Evolutionary conservation across 1,284 basidiomycete genomes (phyloP).

Genomic region (Pisolithus thermaeus): DNA sequence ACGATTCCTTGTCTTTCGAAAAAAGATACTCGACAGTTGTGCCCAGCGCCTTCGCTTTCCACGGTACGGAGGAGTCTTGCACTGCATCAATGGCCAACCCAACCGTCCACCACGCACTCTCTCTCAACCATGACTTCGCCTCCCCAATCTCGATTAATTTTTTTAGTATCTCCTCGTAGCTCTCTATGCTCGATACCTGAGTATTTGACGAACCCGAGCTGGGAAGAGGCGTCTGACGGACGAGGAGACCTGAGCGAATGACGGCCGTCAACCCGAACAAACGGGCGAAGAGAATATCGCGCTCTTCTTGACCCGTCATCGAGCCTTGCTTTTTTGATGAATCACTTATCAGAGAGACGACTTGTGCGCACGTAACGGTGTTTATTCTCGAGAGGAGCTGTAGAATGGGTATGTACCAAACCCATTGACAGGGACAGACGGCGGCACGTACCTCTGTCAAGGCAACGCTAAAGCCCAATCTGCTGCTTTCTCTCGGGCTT

Average conservation of each 20-base stretch:
- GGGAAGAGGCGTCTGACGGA: constrained; percentile 50
- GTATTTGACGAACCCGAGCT: constrained; percentile 48
- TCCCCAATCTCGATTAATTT: constrained; percentile 70
- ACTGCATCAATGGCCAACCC: constrained; percentile 60
- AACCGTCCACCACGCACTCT: constrained; percentile 88
- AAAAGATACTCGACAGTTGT: constrained; percentile 50
- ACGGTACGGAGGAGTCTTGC: constrained; percentile 51
- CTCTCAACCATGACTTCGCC: constrained; percentile 87
- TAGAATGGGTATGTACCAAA: constrained; percentile 5
- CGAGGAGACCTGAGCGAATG: constrained; percentile 76
- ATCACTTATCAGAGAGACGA: constrained; percentile 68
- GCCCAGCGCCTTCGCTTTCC: constrained; percentile 67
- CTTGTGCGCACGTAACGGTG: constrained; percentile 73
- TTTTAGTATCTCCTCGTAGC: constrained; percentile 60
- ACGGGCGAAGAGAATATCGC: constrained; percentile 88
- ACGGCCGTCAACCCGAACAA: constrained; percentile 88
- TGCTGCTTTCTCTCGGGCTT: constrained; percentile 87
- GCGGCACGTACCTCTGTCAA: constrained; percentile 75
- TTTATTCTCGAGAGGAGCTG: constrained; percentile 79
- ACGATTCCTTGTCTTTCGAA: constrained; percentile 6
- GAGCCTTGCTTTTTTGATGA: constrained; percentile 64
- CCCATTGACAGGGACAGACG: not conserved
- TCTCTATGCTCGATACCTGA: constrained; percentile 49
- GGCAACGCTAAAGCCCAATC: constrained; percentile 93
- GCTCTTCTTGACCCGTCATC: constrained; percentile 86